Evolutionary conservation across 2,329 filamentous ascomycete species (phyloP), one percentile per base, ranked within the genome.

Genomic region (Botrytis fragariae): DNA sequence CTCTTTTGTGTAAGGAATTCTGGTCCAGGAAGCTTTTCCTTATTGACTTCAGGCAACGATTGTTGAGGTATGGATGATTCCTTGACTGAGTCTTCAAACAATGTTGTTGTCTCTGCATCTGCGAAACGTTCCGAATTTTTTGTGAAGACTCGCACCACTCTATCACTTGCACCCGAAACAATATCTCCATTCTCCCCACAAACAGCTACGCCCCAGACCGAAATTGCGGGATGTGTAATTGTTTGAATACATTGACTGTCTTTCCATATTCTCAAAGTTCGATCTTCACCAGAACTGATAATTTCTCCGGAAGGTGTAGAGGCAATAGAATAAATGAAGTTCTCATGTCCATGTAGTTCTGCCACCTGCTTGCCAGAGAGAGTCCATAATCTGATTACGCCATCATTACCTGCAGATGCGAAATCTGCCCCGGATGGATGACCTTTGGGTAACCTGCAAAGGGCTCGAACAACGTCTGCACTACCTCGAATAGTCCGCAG

Each of bases 141-240:
- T 20, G 91, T 95, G 81, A 98, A 99, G 73, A 98, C 86, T 61
- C 96, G 91, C 14, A 94, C 91, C 62, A 95, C 85, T 72, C 93
- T 91, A 80, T 99, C 96, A 81, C 95, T 99, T 42, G 95, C 91
- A 45, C 95, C 96, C 4, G 93, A 93, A n/a, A 94, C 93, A 74
- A 99, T 95, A 79, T 99, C 97, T 35, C 96, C 95, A 65, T 89
- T 97, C 75, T 93, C 90, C 0, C 87, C 80, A 79, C 93, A 96
- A 18, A 89, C 92, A n/a, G 94, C 93, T 29, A 99, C 94, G 22
- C 90, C 87, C 96, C 96, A 99, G 8, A 99, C 95, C 0, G 95
- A 98, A 72, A 98, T 97, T 16, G 96, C 96, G 18, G 96, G 96
- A 79, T 98, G 94, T 1, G 95, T 98, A 76, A 99, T 98, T 57